Conservation (phyloP, 208 protist genomes). For the Leishmania amazonensis region DNA sequence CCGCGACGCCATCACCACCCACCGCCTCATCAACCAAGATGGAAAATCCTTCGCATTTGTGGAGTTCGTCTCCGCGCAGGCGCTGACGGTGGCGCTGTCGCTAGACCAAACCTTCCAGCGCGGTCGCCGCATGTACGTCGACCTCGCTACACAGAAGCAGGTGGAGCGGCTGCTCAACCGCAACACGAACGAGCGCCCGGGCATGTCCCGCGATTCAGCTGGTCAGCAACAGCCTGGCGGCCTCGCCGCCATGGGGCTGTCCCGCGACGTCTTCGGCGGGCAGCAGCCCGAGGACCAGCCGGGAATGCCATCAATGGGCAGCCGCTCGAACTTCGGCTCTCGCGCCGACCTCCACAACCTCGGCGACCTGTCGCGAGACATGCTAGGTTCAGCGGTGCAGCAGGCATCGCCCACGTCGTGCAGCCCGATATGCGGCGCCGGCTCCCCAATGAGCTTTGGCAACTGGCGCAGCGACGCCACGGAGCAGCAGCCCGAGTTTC, state of each 20-base stretch:
- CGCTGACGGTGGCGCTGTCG: conserved; percentile 66
- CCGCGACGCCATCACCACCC: conserved; percentile 54
- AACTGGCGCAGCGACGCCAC: conserved; percentile 65
- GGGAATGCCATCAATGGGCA: conserved; percentile 28
- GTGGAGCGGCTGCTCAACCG: conserved; percentile 72
- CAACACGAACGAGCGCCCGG: conserved; percentile 31
- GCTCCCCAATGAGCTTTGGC: conserved; percentile 45
- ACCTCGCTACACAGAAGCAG: conserved; percentile 81
- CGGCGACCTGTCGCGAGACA: conserved; percentile 70
- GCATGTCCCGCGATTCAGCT: conserved; percentile 50
- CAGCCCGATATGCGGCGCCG: conserved; percentile 28
- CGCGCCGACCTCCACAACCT: conserved; percentile 52
- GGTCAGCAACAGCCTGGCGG: conserved; percentile 46
- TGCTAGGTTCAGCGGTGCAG: conserved; percentile 66
- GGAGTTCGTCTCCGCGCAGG: conserved; percentile 74
- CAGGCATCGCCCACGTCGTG: conserved; percentile 28
- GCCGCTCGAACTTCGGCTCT: conserved; percentile 63
- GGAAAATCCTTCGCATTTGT: conserved; percentile 87
- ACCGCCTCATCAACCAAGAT: conserved; percentile 78
- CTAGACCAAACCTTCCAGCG: conserved; percentile 63
- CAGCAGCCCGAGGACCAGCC: conserved; percentile 43
- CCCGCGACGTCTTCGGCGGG: conserved; percentile 72
- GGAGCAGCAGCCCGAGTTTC: conserved; percentile 52
- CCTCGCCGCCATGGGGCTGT: conserved; percentile 45
- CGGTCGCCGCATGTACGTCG: conserved; percentile 78